A percentile compares a stretch with the other conserved stretches of the same genome.
Evolutionary conservation across 2,329 filamentous ascomycete species (phyloP).

Genomic region (Thyridium curvatum): DNA sequence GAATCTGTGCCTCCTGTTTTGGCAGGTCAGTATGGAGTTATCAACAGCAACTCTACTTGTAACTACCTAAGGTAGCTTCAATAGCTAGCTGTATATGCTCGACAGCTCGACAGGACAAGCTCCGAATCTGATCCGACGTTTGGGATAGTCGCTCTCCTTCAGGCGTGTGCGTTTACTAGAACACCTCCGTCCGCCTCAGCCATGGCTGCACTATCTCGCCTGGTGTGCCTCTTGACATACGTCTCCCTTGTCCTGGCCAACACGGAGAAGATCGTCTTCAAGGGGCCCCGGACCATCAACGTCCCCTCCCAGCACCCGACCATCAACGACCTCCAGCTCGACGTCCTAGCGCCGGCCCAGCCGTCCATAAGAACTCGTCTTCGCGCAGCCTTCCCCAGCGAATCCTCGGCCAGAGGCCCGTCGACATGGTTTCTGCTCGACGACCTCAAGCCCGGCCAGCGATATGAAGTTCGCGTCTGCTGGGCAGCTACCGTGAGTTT

Average conservation of each 20-base stretch:
- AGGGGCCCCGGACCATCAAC: constrained; percentile 55
- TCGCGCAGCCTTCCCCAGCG: constrained; percentile 59
- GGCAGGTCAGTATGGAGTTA: no score
- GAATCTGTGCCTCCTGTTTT: no score
- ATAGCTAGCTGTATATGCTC: no score
- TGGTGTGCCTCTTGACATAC: constrained; percentile 9
- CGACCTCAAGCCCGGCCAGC: constrained; percentile 59
- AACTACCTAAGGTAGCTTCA: no score
- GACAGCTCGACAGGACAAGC: no score
- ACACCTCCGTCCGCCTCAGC: no score
- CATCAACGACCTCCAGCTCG: constrained; percentile 56
- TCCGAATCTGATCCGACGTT: no score
- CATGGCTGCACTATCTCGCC: constrained; percentile 3
- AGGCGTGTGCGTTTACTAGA: no score
- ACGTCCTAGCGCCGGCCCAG: constrained; percentile 53
- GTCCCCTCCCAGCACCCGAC: constrained; percentile 50
- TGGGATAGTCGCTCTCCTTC: no score
- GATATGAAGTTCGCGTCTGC: constrained; percentile 89
- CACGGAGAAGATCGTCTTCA: constrained; percentile 86
- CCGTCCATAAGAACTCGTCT: constrained; percentile 56
- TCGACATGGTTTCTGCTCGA: constrained; percentile 77
- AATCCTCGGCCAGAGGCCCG: constrained; percentile 37
- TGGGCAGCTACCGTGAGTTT: constrained; percentile 82
- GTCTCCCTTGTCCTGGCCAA: constrained; percentile 50
- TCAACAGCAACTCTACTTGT: no score